Conservation (phyloP, 148 eudicot genomes). For the Simmondsia chinensis region DNA sequence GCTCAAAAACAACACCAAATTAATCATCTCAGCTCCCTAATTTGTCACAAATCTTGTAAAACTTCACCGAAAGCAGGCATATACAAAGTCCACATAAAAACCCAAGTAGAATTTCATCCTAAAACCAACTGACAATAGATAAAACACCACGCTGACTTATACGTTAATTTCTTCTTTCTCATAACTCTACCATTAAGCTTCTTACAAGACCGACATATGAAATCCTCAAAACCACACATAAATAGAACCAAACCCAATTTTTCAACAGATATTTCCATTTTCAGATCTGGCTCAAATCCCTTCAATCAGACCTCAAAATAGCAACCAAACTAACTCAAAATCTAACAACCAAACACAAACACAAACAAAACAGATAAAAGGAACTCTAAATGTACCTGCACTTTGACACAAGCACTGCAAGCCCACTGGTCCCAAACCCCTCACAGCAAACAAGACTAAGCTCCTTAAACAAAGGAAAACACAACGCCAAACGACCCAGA, state of each 20-base stretch:
- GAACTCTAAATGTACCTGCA: conserved; percentile 34
- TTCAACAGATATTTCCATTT: neutral
- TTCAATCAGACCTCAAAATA: neutral
- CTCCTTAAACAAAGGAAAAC: conserved; percentile 40
- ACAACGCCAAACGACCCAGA: conserved; percentile 22
- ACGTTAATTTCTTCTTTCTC: no score
- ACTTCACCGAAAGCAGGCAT: neutral
- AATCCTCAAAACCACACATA: neutral
- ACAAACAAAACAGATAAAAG: neutral
- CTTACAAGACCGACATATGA: no score
- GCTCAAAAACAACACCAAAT: neutral
- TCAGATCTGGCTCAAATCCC: conserved; percentile 11
- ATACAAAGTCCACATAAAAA: no score
- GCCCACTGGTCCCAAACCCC: conserved; percentile 58
- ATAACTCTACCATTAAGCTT: no score
- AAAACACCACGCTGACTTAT: no score
- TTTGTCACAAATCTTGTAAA: neutral
- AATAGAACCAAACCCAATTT: neutral
- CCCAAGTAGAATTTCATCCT: no score
- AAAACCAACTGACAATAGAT: no score
- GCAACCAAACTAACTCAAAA: neutral
- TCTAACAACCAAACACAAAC: neutral
- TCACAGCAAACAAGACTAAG: conserved; percentile 64
- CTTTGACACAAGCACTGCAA: conserved; percentile 38
- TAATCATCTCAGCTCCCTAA: neutral